Evolutionary conservation across 1,284 basidiomycete genomes (phyloP), one percentile per base, ranked within the genome.

Genomic region (Leccinum variabile): DNA sequence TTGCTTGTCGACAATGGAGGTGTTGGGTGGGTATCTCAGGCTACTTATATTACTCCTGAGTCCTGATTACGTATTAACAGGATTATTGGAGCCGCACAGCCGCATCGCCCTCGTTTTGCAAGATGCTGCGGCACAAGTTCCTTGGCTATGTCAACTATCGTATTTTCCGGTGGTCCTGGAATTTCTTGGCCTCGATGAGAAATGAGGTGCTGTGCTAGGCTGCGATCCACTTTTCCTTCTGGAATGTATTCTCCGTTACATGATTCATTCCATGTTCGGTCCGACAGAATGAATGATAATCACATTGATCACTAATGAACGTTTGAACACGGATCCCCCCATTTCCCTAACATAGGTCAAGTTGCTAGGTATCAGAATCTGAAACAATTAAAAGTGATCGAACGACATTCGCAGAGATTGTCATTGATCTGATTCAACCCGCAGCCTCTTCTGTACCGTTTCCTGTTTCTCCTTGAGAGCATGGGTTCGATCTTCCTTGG

Each of bases 401-500:
- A 57, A 54, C 59, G 52, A 37, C 18, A 41, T 56, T 60, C 49
- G 16, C 14, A 22, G 44, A n/a, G 22, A 6, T 6, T 18, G 1
- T 18, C 18, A 54, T 68, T 53, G 54, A 46, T 66, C 61, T 50
- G 56, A 87, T 61, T 33, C 65, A 11, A 73, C 75, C 59, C 79
- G 80, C 67, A 88, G 71, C 37, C 83, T 79, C 52, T 80, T 78
- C 65, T 83, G 82, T 35, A 86, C 77, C 39, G 79, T 76, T 25
- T 80, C 78, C 60, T 83, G 80, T 72, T 82, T 83, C 61, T 81
- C 78, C 74, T 88, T 83, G 65, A 95, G 81, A 3, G 87, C 89
- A 1, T 85, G 82, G 13, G 94, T 80, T 74, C 88, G 88, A 52
- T 94, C 92, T 10, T 92, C 91, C 82, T 94, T 94, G 41, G 82